Conservation (phyloP, 169 alveolate genomes). For the Plasmodium reichenowi region DNA sequence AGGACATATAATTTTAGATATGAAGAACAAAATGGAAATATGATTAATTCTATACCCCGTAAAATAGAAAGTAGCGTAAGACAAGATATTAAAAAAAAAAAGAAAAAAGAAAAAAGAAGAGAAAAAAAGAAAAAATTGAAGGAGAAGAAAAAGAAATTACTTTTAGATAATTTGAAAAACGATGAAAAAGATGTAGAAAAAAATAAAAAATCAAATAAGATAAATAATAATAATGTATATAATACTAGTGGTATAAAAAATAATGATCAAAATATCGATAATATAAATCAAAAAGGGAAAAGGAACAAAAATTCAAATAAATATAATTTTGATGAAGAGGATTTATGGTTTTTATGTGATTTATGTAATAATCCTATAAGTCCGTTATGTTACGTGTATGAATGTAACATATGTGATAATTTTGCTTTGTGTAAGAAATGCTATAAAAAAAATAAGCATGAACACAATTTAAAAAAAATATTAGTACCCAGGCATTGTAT, state of each 20-base stretch:
- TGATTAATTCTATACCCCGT: slow-evolving; percentile 52
- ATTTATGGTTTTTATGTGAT: slow-evolving; percentile 86
- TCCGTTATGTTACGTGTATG: slow-evolving; percentile 80
- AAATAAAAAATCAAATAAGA: slow-evolving; percentile 2
- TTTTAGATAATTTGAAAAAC: slow-evolving; percentile 24
- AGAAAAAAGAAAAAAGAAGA: slow-evolving; percentile 43
- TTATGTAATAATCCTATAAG: slow-evolving; percentile 80
- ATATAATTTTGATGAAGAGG: slow-evolving; percentile 56
- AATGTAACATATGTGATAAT: slow-evolving; percentile 82
- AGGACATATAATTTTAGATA: slow-evolving; percentile 81
- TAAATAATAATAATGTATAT: background rate
- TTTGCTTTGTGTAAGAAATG: slow-evolving; percentile 83
- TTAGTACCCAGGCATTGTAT: slow-evolving; percentile 65
- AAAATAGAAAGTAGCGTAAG: slow-evolving; percentile 38
- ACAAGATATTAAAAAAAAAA: slow-evolving; percentile 26
- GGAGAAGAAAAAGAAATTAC: slow-evolving; percentile 8
- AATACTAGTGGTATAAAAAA: background rate
- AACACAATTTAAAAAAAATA: slow-evolving; percentile 76
- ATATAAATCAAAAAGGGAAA: background rate
- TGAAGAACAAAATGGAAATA: slow-evolving; percentile 40
- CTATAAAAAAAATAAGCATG: slow-evolving; percentile 78
- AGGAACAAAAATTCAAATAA: slow-evolving; percentile 31
- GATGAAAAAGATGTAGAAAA: background rate
- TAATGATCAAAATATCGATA: background rate
- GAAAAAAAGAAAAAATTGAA: slow-evolving; percentile 25